A percentile compares a stretch with the other conserved stretches of the same genome.
Evolutionary conservation across 2,329 filamentous ascomycete species (phyloP).

Genomic region (Colletotrichum coccodes): DNA sequence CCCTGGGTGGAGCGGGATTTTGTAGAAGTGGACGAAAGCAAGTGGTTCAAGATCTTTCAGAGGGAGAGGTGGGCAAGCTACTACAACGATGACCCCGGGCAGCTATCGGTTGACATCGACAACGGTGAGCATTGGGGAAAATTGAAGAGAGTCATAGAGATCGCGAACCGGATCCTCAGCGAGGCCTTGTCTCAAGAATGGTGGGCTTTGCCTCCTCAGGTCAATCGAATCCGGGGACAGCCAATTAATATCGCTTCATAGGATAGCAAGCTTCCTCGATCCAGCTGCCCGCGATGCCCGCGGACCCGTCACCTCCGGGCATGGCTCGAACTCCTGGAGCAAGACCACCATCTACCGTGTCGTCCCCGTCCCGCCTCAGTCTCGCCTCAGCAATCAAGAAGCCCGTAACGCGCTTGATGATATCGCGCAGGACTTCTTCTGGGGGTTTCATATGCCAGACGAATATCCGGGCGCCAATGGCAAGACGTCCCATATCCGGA

Average conservation of each 20-base stretch:
- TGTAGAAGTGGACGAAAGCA: constrained; percentile 10
- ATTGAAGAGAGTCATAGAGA: not conserved
- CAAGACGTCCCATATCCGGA: not conserved
- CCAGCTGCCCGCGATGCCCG: not conserved
- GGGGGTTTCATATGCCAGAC: constrained; percentile 6
- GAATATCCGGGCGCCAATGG: not conserved
- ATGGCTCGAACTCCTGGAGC: too few species aligned
- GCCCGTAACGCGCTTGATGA: not conserved
- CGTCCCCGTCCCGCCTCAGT: not conserved
- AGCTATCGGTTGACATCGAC: not conserved
- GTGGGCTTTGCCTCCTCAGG: not conserved
- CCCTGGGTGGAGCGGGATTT: not conserved
- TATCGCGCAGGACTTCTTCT: not conserved
- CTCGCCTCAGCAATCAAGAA: not conserved
- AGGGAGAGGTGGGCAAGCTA: constrained; percentile 6
- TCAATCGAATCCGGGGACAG: not conserved
- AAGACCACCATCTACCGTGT: not conserved
- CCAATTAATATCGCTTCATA: not conserved
- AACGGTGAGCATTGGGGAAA: not conserved
- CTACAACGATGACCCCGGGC: not conserved
- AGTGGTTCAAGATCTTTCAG: constrained; percentile 16
- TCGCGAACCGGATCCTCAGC: constrained; percentile 11
- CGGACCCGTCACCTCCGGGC: not conserved
- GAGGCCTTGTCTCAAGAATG: constrained; percentile 1
- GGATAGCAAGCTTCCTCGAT: not conserved